Evolutionary conservation across 2,329 filamentous ascomycete genomes (phyloP).

Genomic region (Sphaerulina vaccinii): DNA sequence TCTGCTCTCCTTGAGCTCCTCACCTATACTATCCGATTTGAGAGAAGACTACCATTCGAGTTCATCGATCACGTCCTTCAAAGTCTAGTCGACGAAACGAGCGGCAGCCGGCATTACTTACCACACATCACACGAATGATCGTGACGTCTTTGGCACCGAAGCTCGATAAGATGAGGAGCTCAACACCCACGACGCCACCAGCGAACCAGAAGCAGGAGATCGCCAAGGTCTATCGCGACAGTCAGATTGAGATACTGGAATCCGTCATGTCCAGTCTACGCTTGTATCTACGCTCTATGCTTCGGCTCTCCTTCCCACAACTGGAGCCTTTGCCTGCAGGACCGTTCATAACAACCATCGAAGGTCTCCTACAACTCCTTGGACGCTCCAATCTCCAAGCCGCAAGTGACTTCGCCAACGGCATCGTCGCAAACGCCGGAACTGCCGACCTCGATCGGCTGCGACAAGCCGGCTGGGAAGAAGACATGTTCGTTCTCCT

Average conservation of each 20-base stretch:
- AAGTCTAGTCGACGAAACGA: slow-evolving; percentile 27
- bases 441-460: slow-evolving; percentile 32
- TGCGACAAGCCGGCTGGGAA: slow-evolving; percentile 38
- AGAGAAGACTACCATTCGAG: slow-evolving; percentile 34
- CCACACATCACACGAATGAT: slow-evolving; percentile 38
- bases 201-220: slow-evolving; percentile 42
- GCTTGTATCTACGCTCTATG: slow-evolving; percentile 30
- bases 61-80: slow-evolving; percentile 30
- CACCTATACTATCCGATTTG: slow-evolving; percentile 37
- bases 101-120: slow-evolving; percentile 32
- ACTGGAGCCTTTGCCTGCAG: slow-evolving; percentile 7
- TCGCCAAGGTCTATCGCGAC: slow-evolving; percentile 45
- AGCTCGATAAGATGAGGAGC: slow-evolving; percentile 35
- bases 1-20: slow-evolving; percentile 38
- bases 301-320: slow-evolving; percentile 16
- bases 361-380: slow-evolving; percentile 32
- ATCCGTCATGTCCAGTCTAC: slow-evolving; percentile 30
- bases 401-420: slow-evolving; percentile 30
- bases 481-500: slow-evolving; percentile 39
- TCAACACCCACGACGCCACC: slow-evolving; percentile 27
- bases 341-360: slow-evolving; percentile 32
- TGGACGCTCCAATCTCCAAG: slow-evolving; percentile 39
- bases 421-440: slow-evolving; percentile 36
- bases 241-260: slow-evolving; percentile 40
- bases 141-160: slow-evolving; percentile 36